Base-by-base conservation (phyloP, 2,329 filamentous ascomycete genomes). In the Penicillium palitans region DNA sequence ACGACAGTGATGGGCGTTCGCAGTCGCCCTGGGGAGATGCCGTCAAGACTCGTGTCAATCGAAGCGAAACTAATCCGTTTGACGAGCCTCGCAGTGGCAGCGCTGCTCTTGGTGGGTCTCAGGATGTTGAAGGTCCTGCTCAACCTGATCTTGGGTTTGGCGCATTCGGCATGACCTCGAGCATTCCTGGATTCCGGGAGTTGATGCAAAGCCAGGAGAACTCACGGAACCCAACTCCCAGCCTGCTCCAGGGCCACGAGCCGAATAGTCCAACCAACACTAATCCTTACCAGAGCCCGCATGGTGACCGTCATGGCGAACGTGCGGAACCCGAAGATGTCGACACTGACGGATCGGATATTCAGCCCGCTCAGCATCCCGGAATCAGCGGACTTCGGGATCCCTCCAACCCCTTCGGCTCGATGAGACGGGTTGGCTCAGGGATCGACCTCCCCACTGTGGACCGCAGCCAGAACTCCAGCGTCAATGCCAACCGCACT, bases 231-330 rank as follows among this genome's bases (percentile, higher is more conserved):
- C 81, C 83, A 44, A 82, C 81, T 17, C 82, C 83, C 12, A 79
- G 77, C 51, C 73, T 79, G 52, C 74, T 77, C 48, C 76, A 79
- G 52, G 75, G 77, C 48, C 81, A 87, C 63, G 90, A 91, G 58
- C 89, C 90, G 0, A 85, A 91, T 70, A 98, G 93, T 72, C 95
- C 95, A 12, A 95, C 93, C 0, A 91, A 96, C 69, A 98, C 95
- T 3, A 99, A 99, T 71, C 95, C 95, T 2, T 99, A 95, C 72
- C 90, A 93, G 63, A 98, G 93, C 73, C 95, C 95, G 2, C 86
- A 90, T 8, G 90, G 88, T 39, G 89, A 92, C 27, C 87, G 87
- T 45, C 55, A 57, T 25, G 55, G 55, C 27, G 55, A 57, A 27
- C 50, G 55, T 3, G 80, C 80, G 6, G 87, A 90, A 48, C 84